Percentiles rank a stretch among this genome's conserved stretches.
phyloP scores from a whole-genome alignment of 2,329 filamentous ascomycete genomes.

The Reticulascus tulasneorum region DNA sequence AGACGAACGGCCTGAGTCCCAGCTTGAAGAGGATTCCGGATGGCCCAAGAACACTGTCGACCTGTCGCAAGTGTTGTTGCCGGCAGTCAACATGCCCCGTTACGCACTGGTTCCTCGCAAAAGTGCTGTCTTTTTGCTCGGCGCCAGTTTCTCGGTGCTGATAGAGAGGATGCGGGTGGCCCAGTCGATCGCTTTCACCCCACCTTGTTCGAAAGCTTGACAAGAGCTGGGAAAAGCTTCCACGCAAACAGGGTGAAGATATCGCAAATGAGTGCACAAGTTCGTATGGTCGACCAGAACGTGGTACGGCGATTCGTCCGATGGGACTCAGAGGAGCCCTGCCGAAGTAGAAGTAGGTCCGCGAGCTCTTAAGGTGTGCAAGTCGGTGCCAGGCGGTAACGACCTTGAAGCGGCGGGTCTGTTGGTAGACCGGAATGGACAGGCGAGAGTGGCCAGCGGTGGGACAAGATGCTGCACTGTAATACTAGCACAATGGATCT shows the following conservation, averaged over 20 bases:
- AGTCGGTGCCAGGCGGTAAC: constrained; percentile 1
- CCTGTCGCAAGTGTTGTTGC: background rate
- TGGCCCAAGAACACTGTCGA: background rate
- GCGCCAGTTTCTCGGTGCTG: too few species aligned
- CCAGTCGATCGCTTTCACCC: too few species aligned
- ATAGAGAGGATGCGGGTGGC: too few species aligned
- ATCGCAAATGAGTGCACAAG: too few species aligned
- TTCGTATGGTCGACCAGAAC: too few species aligned
- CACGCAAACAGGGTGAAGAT: too few species aligned
- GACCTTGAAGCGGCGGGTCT: background rate
- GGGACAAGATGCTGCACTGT: constrained; percentile 50
- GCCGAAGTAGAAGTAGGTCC: background rate
- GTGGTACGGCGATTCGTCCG: too few species aligned
- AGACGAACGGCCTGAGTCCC: constrained; percentile 10
- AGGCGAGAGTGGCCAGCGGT: constrained; percentile 35
- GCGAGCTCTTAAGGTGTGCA: constrained; percentile 2
- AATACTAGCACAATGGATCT: constrained; percentile 44
- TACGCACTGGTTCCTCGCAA: too few species aligned
- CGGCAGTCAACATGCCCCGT: background rate
- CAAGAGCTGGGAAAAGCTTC: too few species aligned
- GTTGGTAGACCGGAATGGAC: constrained; percentile 18
- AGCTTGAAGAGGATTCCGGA: constrained; percentile 1
- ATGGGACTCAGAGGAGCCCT: too few species aligned
- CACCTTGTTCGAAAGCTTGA: too few species aligned
- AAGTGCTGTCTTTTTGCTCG: too few species aligned